A percentile compares a stretch with the other conserved stretches of the same genome.
phyloP scores from a whole-genome alignment of 768 basidiomycete species.

The Boletus pseudo-olivaceus region DNA sequence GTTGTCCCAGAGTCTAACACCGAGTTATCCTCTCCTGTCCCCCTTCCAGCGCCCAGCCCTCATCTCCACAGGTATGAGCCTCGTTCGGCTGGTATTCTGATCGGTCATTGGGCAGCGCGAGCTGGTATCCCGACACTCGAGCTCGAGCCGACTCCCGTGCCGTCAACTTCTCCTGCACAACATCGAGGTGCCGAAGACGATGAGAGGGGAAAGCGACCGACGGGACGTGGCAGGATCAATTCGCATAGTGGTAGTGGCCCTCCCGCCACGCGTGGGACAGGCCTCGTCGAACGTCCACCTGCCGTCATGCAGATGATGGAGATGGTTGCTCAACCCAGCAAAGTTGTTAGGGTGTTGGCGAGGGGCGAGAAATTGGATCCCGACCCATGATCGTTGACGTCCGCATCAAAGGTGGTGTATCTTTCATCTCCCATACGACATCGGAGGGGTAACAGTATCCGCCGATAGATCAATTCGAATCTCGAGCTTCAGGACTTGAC shows the following conservation, averaged over 20 bases:
- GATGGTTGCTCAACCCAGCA: conserved; percentile 66
- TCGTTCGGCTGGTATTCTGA: conserved; percentile 59
- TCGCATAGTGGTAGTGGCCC: conserved; percentile 19
- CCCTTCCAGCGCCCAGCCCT: conserved; percentile 57
- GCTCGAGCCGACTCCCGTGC: conserved; percentile 36
- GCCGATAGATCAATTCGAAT: conserved; percentile 10
- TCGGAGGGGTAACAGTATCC: background rate
- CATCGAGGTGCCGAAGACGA: conserved; percentile 30
- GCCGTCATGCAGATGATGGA: conserved; percentile 84
- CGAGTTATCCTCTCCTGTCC: conserved; percentile 50
- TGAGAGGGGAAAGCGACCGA: conserved; percentile 30
- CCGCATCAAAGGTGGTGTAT: conserved; percentile 10
- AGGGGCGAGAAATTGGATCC: conserved; percentile 82
- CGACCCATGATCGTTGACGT: conserved; percentile 21
- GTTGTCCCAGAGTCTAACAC: conserved; percentile 12
- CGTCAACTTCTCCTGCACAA: conserved; percentile 16
- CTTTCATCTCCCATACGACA: background rate
- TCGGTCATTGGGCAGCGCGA: conserved; percentile 63
- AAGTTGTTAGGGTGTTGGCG: conserved; percentile 74
- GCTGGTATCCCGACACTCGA: conserved; percentile 58
- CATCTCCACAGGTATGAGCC: conserved; percentile 59
- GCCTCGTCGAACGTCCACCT: conserved; percentile 72
- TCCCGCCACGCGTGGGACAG: conserved; percentile 26
- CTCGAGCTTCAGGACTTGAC: conserved; percentile 17
- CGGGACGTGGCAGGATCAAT: conserved; percentile 28